Conservation (phyloP, 140 eudicot genomes). For the Cichorium intybus region DNA sequence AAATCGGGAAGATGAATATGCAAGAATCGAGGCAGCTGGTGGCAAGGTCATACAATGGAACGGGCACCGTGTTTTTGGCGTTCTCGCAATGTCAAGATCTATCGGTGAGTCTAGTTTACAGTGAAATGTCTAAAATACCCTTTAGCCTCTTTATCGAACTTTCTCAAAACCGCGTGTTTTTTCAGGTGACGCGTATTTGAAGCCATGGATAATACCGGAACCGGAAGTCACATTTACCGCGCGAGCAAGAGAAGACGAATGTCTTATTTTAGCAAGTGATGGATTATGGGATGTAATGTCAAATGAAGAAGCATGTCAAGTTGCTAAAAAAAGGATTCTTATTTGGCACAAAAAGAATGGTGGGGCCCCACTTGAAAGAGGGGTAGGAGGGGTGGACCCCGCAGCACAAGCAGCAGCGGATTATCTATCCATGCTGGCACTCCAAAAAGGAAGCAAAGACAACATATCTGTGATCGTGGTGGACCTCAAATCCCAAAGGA, state of each 20-base stretch:
- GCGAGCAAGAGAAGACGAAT: conserved; percentile 87
- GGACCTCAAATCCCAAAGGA: conserved; percentile 87
- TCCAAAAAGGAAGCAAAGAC: conserved; percentile 92
- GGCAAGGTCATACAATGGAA: conserved; percentile 97
- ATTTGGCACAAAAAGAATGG: conserved; percentile 86
- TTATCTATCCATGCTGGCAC: conserved; percentile 71
- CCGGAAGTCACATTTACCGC: conserved; percentile 79
- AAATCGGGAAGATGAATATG: conserved; percentile 77
- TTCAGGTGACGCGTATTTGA: conserved; percentile 86
- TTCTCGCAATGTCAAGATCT: conserved; percentile 98
- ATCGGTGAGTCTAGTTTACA: conserved; percentile 49
- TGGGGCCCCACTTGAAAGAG: conserved; percentile 49
- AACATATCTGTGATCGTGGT: conserved; percentile 86
- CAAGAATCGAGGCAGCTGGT: conserved; percentile 83
- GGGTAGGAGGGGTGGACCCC: conserved; percentile 46
- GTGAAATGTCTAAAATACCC: conserved; percentile 14
- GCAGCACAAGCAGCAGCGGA: conserved; percentile 97
- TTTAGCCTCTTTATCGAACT: neutral
- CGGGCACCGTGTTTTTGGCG: conserved; percentile 95
- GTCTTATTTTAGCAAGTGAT: conserved; percentile 83
- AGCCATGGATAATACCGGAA: conserved; percentile 90
- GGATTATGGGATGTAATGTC: conserved; percentile 97
- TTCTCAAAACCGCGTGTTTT: neutral
- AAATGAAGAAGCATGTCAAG: conserved; percentile 88
- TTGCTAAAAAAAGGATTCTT: conserved; percentile 68